Base-by-base conservation (phyloP, 2,329 filamentous ascomycete species). In the Ampelomyces quisqualis region DNA sequence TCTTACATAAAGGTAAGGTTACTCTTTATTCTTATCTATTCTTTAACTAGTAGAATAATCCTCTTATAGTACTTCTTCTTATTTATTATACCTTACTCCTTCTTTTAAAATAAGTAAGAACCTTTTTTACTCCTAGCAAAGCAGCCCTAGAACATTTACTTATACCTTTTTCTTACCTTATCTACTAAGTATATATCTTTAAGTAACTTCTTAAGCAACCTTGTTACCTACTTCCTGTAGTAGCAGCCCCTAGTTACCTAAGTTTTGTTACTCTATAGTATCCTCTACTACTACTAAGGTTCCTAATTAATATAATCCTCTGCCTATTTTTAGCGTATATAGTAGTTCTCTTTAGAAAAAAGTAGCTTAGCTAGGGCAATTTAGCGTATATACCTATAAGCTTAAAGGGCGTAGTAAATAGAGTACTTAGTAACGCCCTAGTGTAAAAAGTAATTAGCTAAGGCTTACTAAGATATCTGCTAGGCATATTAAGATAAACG, bases 1-100 rank as follows among this genome's bases (percentile, higher is more conserved):
- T 30, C 38, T n/a, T 51, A 47, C 28, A 30, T 30, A 30, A 30
- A 18, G 2, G 5, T 3, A 2, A 30, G 9, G 7, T 17, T 7
- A 3, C 2, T 2, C 4, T 30, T 30, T 15, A 30, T n/a, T 2
- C 10, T 2, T 30, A 30, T 2, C 28, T 15, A 30, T 8, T 15
- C 28, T 14, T 30, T 2, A 3, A 30, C 18, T 5, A 30, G 5
- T 15, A 15, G 13, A 5, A 30, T 10, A 10, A 23, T 23, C 21
- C 21, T 23, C 21, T 23, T 23, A 23, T 10, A 23, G 10, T 23
- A 23, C 6, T 10, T 6, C 10, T 7, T 7, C 21, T 23, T 7
- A 10, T 23, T 23, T 7, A 23, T 23, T 23, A 23, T 7, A 23
- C 21, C 21, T 23, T 23, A 23, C 21, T 23, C 21, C 21, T 23